Evolutionary conservation across 2,329 filamentous ascomycete species (phyloP).

Genomic region (Fusarium temperatum): DNA sequence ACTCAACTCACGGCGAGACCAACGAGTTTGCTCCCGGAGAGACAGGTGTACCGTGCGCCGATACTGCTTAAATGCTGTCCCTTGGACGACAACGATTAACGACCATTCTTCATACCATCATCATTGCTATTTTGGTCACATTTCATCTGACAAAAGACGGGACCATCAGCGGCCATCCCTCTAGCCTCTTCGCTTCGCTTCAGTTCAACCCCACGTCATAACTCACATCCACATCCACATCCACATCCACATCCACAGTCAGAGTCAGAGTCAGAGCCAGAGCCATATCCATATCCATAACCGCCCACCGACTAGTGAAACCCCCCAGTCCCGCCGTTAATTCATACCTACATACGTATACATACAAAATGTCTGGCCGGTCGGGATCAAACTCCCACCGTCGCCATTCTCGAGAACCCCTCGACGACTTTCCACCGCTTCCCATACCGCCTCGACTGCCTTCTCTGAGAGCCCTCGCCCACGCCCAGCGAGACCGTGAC

Average conservation of each 20-base stretch:
- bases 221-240: background rate
- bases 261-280: background rate
- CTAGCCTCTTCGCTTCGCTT: slow-evolving; percentile 10
- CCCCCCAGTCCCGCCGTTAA: slow-evolving; percentile 5
- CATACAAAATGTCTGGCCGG: slow-evolving; percentile 46
- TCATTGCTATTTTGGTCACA: background rate
- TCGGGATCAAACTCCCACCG: slow-evolving; percentile 44
- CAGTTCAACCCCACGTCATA: slow-evolving; percentile 32
- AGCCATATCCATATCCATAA: slow-evolving; percentile 15
- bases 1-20: slow-evolving; percentile 13
- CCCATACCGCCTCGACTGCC: slow-evolving; percentile 45
- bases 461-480: slow-evolving; percentile 45
- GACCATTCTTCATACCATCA: background rate
- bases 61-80: background rate
- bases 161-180: slow-evolving; percentile 15
- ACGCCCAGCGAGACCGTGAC: slow-evolving; percentile 42
- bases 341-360: slow-evolving; percentile 18
- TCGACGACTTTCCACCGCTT: slow-evolving; percentile 47
- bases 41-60: background rate
- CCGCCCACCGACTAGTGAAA: slow-evolving; percentile 22
- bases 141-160: slow-evolving; percentile 16
- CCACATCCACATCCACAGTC: background rate
- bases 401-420: slow-evolving; percentile 44
- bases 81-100: background rate
- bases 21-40: background rate